Base-by-base conservation (phyloP, 768 basidiomycete species). In the Serendipita sp. region DNA sequence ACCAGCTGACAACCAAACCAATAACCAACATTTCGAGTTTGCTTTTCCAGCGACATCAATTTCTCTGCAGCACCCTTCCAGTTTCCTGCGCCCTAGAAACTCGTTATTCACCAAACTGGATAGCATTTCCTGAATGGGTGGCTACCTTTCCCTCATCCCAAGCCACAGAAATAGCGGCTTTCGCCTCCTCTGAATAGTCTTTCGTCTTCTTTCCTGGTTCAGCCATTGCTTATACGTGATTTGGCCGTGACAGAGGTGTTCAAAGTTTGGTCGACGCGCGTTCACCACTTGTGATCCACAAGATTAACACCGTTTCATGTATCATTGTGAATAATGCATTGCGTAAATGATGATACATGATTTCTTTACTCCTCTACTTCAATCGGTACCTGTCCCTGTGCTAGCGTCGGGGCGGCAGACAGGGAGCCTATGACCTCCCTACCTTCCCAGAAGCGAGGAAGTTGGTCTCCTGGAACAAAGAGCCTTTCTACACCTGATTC, bases 361-460 rank as follows among this genome's bases (percentile, higher is more conserved):
- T 63, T 47, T 66, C 32, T 68, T 63, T 69, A 73, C 53, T 67
- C 68, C 67, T 81, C 79, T n/a, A 80, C 73, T 47, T 75, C 72
- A 79, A 80, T 80, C 10, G 80, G 77, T 44, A 73, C 74, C 5
- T 70, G 72, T 16, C 68, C 74, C 41, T 51, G 60, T n/a, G 64
- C 3, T 7, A 51, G 8, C 11, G 34, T 70, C 65, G 67, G 71
- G 16, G 35, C 51, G 8, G 74, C 37, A 13, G 65, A 51, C 16
- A 51, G 53, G 32, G 56, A 60, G 18, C 80, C 78, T 1, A 89
- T 74, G 3, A 92, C 83, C 67, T 90, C 88, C 62, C 78, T 82
- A 53, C 90, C 90, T 72, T 90, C 85, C 91, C 91, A 93, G 78
- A 93, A 93, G 70, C 76, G 84, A 47, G 92, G 93, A 54, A 97